Evolutionary conservation across 1,284 basidiomycete genomes (phyloP), one percentile per base, ranked within the genome.

Genomic region (Amylostereum chailletii): DNA sequence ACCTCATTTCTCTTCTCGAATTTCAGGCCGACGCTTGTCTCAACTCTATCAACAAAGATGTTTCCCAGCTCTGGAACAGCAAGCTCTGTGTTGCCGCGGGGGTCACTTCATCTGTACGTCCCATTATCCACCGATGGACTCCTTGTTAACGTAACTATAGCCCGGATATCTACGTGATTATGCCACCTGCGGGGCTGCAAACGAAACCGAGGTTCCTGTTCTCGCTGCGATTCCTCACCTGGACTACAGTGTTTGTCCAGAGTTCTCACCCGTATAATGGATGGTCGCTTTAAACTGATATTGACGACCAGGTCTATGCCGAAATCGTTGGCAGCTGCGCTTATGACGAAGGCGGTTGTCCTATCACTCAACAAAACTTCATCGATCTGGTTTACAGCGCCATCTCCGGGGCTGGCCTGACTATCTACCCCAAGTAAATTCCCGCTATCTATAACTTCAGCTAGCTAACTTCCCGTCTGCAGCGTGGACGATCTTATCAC

Each of bases 311-410:
- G 53, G 51, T 56, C 38, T 57, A 53, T 31, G 42, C 46, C 8
- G 43, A 42, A 34, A 58, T 60, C 39, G 56, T 58, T 26, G 57
- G 59, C 36, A 34, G 47, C 11, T 57, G 57, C 47, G 55, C 52
- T n/a, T 53, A 51, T 49, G 45, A 51, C 34, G 31, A 50, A 31
- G 49, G 49, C 7, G 55, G 53, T 9, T 59, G 58, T 53, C 54
- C 58, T 36, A 55, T 60, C 34, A 58, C 57, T 1, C 51, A 60
- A 47, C 57, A 60, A 37, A 60, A 60, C 51, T 58, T 55, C 40
- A 53, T 58, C 44, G 58, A 60, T 46, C 56, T 57, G 29, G 45
- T 57, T 42, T 58, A 58, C 45, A 50, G 55, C 5, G 39, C 53
- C 10, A 48, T 60, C 45, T 48, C 2, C 50, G 42, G 5, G 8